phyloP scores from a whole-genome alignment of 257 asterid genomes.

The Vinca minor region DNA sequence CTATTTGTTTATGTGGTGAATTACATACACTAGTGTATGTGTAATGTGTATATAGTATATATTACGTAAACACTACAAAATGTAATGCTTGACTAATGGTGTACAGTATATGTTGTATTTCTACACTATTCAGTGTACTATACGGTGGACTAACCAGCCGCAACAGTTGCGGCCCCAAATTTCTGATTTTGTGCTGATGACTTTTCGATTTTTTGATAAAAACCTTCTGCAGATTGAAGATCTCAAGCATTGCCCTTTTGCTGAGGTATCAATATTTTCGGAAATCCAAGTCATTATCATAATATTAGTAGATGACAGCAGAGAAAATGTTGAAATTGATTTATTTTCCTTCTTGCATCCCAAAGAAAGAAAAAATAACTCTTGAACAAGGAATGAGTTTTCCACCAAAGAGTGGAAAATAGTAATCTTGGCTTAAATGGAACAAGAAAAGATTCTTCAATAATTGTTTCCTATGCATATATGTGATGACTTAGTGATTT shows the following conservation, averaged over 20 bases:
- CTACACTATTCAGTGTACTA: no score
- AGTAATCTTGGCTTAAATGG: not conserved
- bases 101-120: no score
- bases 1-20: no score
- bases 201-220: slow-evolving; percentile 3
- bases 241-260: slow-evolving; percentile 63
- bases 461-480: not conserved
- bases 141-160: no score
- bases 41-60: no score
- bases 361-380: not conserved
- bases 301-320: not conserved
- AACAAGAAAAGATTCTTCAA: not conserved
- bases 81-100: no score
- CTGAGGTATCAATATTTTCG: slow-evolving; percentile 49
- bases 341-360: not conserved
- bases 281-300: not conserved
- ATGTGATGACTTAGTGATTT: not conserved
- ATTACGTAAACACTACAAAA: no score
- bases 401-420: not conserved
- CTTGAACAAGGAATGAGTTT: not conserved
- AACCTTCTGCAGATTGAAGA: slow-evolving; percentile 62
- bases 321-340: not conserved
- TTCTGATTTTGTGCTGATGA: slow-evolving; percentile 1
- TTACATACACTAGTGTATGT: no score
- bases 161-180: no score